Base-by-base conservation (phyloP, 768 basidiomycete genomes). In the Russula vinacea region DNA sequence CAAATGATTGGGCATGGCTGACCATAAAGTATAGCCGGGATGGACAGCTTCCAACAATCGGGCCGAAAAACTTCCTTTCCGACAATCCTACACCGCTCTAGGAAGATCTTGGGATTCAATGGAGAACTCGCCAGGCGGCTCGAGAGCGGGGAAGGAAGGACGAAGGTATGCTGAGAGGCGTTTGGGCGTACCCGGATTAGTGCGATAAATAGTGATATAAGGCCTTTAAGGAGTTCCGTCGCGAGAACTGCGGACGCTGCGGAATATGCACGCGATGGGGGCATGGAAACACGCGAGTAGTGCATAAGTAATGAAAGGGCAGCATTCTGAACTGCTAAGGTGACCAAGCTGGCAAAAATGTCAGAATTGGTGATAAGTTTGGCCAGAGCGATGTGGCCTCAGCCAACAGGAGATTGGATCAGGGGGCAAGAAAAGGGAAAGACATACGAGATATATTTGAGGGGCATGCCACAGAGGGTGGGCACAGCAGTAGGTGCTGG, bases 11-110 rank as follows among this genome's bases (percentile, higher is more conserved):
- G 32, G 51, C 10, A 56, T 49, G 26, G 73, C 78, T 66, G 67
- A 85, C 86, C 85, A 73, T 97, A 98, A 72, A 98, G 85, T 72
- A 97, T 90, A 57, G 96, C 95, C 26, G 96, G 96, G 72, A 98
- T 94, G 51, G 94, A 93, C 35, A 98, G 78, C 74, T 98, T 98
- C 94, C 94, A 97, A 75, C 96, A 97, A 76, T 98, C 96, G 14
- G 82, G 77, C 67, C 92, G 90, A 75, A 94, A 90, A 26, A 97
- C 80, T 63, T 90, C 89, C 65, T 81, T 80, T 56, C 77, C 79
- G 22, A 94, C 74, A 64, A 80, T 81, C 45, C 81, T 81, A 65
- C 86, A 72, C 51, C 89, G 84, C 29, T 74, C 75, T 7, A 77
- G 58, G 62, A 80, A 69, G 49, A 70, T 73, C 68, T 64, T 72